Evolutionary conservation across 1,284 basidiomycete species (phyloP).

Genomic region (Thelephora terrestris): DNA sequence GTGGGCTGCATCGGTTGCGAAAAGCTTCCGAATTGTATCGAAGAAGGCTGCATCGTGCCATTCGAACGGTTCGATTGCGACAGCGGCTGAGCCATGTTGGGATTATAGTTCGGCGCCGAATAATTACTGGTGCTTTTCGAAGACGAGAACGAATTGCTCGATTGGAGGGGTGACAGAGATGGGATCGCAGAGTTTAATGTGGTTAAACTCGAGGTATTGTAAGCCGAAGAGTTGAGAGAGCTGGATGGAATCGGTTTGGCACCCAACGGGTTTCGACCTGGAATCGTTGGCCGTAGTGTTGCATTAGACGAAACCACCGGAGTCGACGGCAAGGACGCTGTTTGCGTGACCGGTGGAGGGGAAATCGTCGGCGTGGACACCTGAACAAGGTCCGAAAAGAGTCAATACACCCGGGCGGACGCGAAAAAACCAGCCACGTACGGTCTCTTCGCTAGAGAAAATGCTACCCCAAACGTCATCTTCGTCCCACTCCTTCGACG

Average conservation of each 20-base stretch:
- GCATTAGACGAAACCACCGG: conserved; percentile 20
- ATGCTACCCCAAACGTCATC: conserved; percentile 77
- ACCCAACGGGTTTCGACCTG: conserved; percentile 28
- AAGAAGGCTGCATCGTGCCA: neutral
- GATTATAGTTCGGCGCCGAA: too few relatives aligned
- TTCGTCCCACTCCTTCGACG: conserved; percentile 42
- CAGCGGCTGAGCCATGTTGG: neutral
- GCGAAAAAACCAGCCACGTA: conserved; percentile 4
- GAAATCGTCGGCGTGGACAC: conserved; percentile 12
- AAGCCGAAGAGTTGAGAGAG: conserved; percentile 26
- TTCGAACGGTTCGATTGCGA: conserved; percentile 13
- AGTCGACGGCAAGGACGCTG: conserved; percentile 32
- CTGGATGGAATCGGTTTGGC: conserved; percentile 26
- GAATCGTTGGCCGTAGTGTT: conserved; percentile 16
- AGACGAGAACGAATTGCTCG: conserved; percentile 10
- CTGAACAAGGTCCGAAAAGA: neutral
- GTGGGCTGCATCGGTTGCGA: conserved; percentile 26
- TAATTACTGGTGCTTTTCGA: conserved; percentile 11
- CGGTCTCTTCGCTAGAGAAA: conserved; percentile 27
- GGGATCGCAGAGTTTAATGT: conserved; percentile 8
- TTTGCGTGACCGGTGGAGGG: conserved; percentile 19
- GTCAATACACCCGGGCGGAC: conserved; percentile 6
- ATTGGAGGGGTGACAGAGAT: conserved; percentile 8
- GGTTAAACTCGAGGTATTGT: conserved; percentile 16
- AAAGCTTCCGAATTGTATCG: conserved; percentile 9